Evolutionary conservation across 1,139 yeast species (phyloP), one percentile per base, ranked within the genome.

Genomic region (Citeromyces hawaiiensis): DNA sequence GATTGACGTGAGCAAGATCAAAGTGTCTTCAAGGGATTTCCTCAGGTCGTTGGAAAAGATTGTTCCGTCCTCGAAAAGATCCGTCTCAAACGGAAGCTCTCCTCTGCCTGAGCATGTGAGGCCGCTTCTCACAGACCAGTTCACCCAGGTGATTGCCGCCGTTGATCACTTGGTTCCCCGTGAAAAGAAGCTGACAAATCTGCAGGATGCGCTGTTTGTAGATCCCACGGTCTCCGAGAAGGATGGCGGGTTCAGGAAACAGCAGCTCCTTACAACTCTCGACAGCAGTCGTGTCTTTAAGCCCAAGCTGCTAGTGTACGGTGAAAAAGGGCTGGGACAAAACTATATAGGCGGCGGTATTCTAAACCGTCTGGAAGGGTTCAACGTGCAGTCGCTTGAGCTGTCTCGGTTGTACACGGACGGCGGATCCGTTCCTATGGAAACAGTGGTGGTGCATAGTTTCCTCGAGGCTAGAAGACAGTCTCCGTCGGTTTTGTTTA

Each of bases 51-150:
- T 91, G 39, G 91, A 83, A 30, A 85, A 83, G 53, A 85, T 91
- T 43, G 76, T 88, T 34, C 98, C 99, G 0, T 86, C 96, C 0
- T 83, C 95, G 43, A 87, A 95, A 1, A 68, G 98, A 45, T 81
- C 95, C 0, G 72, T 93, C 0, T 72, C 91, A 0, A 68, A 78
- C 3, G 72, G 75, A 0, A 79, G 94, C 0, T 70, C 83, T 7
- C 94, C 96, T 3, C 60, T 93, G 34, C 96, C 98, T 0, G 74
- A 73, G 8, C 73, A 76, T 36, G 59, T 91, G 38, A 66, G 64
- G 39, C 83, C 95, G 0, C 57, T 91, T 32, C 60, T 91, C 31
- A 59, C 64, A 16, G 52, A 53, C 0, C 70, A 76, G 38, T 66
- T 82, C 36, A 55, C 61, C 1, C 62, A 60, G 17, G 66, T 85